phyloP scores from a whole-genome alignment of 1,284 basidiomycete genomes.

The Ceratobasidium papillatum region DNA sequence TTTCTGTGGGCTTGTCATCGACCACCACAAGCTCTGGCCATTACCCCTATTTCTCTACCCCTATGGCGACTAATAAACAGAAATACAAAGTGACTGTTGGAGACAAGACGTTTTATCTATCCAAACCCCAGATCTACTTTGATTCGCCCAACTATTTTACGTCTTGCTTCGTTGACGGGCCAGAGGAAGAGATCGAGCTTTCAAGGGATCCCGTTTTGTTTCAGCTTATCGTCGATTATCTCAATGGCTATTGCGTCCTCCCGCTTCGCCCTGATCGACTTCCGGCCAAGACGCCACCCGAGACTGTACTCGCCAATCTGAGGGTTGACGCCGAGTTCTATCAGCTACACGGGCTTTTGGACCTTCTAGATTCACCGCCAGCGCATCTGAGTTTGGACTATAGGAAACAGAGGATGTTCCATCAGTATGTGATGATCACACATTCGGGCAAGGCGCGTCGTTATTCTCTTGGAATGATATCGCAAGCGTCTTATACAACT shows the following conservation, averaged over 20 bases:
- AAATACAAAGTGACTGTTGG: conserved; percentile 31
- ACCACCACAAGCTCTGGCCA: not conserved
- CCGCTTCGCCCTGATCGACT: conserved; percentile 27
- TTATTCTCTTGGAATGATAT: too few relatives aligned
- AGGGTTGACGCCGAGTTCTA: conserved; percentile 29
- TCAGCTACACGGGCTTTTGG: conserved; percentile 26
- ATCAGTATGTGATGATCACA: conserved; percentile 36
- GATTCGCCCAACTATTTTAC: conserved; percentile 41
- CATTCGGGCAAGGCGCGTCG: conserved; percentile 27
- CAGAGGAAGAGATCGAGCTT: conserved; percentile 29
- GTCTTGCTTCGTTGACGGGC: conserved; percentile 17
- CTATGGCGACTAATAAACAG: conserved; percentile 5
- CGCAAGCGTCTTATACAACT: not conserved
- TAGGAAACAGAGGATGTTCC: conserved; percentile 33
- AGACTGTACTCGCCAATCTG: conserved; percentile 25
- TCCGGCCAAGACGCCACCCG: conserved; percentile 21
- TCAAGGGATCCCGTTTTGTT: conserved; percentile 32
- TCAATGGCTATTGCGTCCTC: conserved; percentile 32
- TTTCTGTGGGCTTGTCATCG: conserved; percentile 10
- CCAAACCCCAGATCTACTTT: conserved; percentile 37
- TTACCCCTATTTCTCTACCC: not conserved
- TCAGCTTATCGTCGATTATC: conserved; percentile 36
- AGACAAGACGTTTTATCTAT: conserved; percentile 21
- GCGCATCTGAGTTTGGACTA: conserved; percentile 22
- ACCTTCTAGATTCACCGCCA: conserved; percentile 33